Evolutionary conservation across 257 asterid genomes (phyloP).

Genomic region (Solanum megistacrolobum): DNA sequence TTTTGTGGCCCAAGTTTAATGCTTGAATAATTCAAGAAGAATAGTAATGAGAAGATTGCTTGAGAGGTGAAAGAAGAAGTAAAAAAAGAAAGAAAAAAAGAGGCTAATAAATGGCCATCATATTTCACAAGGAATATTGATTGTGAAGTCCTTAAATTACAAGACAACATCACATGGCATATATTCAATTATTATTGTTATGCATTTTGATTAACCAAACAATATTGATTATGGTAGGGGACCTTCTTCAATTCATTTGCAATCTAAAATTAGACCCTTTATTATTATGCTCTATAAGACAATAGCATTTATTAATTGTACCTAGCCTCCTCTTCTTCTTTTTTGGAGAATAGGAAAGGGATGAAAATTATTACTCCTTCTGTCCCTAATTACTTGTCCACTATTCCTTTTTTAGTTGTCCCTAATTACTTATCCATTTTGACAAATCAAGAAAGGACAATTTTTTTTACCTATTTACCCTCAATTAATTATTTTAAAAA

Average conservation of each 20-base stretch:
- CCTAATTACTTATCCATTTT: too few relatives aligned
- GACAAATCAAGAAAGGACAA: rapidly evolving
- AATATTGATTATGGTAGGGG: not conserved
- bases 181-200: not conserved
- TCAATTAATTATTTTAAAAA: too few relatives aligned
- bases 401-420: too few relatives aligned
- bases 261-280: not conserved
- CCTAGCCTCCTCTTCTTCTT: not conserved
- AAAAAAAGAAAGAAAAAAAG: too few relatives aligned
- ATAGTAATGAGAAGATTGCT: not conserved
- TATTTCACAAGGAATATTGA: not conserved
- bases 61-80: not conserved
- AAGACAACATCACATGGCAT: not conserved
- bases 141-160: not conserved
- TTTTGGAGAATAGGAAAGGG: not conserved
- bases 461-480: too few relatives aligned
- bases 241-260: not conserved
- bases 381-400: too few relatives aligned
- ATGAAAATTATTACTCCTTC: not conserved
- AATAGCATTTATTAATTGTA: not conserved
- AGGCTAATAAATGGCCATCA: not conserved
- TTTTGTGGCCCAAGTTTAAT: not conserved
- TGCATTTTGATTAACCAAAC: not conserved
- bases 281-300: not conserved
- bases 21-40: not conserved